Evolutionary conservation across 202 grass and related monocot genomes (phyloP).

Genomic region (Eragrostis tef): DNA sequence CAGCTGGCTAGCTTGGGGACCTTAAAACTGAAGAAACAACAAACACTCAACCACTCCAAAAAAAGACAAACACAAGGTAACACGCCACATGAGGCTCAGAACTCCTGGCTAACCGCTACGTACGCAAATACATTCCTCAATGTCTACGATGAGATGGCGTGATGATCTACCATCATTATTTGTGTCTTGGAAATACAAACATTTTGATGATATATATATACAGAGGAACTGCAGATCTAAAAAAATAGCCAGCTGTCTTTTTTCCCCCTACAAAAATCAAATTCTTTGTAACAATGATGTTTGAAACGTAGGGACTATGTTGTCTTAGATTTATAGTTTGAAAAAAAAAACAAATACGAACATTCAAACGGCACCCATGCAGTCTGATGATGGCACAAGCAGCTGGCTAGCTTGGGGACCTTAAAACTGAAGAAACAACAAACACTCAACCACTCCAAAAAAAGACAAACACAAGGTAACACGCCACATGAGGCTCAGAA

Average conservation of each 20-base stretch:
- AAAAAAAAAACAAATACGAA: no score
- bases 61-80: constrained; percentile 3
- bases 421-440: background rate
- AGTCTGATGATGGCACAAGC: background rate
- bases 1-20: background rate
- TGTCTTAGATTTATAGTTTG: no score
- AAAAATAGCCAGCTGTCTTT: no score
- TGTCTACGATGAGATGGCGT: constrained; percentile 17
- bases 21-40: background rate
- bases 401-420: background rate
- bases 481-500: background rate
- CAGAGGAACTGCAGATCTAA: background rate
- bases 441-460: background rate
- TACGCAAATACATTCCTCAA: background rate
- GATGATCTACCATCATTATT: constrained; percentile 30
- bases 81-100: constrained; percentile 6
- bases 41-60: background rate
- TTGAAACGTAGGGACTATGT: no score
- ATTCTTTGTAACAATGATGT: no score
- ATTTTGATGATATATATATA: constrained; percentile 3
- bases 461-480: constrained; percentile 17
- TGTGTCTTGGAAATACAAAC: constrained; percentile 7
- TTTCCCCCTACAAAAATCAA: no score
- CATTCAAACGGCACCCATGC: background rate
- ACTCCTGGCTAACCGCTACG: constrained; percentile 1